Percentiles rank a stretch among this genome's conserved stretches.
These are phyloP conservation scores for Pelagophyceae sp. DNA, from an alignment of 352 stramenopile species.

Conservation along the genomic window DNA sequence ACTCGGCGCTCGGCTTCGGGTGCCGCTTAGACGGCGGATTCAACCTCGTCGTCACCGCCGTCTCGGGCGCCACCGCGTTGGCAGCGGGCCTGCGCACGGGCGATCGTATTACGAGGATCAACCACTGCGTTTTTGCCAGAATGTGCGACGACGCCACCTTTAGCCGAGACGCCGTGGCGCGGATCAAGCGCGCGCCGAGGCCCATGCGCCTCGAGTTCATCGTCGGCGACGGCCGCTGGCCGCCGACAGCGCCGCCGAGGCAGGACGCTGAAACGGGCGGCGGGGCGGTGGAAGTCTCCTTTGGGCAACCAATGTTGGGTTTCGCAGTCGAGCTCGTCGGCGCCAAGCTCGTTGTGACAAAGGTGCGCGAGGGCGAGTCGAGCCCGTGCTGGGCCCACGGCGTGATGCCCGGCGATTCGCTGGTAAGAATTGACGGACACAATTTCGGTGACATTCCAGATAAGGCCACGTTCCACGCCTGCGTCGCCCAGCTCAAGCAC, in stretches of 20 bases:
- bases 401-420: neutral
- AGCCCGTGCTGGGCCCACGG: neutral
- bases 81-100: neutral
- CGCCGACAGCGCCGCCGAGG: neutral
- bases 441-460: neutral
- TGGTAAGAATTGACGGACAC: neutral
- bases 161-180: neutral
- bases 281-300: neutral
- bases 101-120: neutral
- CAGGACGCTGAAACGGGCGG: neutral
- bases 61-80: neutral
- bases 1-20: neutral
- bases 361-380: neutral
- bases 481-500: constrained; percentile 2
- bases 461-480: neutral
- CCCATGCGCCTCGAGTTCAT: neutral
- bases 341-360: neutral
- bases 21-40: neutral
- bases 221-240: constrained; percentile 1
- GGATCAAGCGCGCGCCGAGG: neutral
- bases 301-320: neutral
- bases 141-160: neutral
- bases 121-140: neutral
- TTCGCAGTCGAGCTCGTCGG: neutral
- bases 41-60: neutral